Evolutionary conservation across 1,139 yeast genomes (phyloP).

Genomic region (Saccharomycopsis phalli): DNA sequence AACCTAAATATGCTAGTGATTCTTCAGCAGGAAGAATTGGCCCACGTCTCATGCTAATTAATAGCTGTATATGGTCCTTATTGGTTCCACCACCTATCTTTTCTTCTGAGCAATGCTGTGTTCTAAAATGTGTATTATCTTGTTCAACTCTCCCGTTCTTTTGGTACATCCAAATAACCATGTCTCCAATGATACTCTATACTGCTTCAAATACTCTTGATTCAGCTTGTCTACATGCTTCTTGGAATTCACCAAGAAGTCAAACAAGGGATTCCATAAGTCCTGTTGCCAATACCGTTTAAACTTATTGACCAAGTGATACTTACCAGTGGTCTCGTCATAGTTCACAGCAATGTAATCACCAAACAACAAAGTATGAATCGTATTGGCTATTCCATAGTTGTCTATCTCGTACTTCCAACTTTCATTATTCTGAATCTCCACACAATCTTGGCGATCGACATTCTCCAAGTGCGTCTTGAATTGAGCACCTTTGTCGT

Average conservation of each 20-base stretch:
- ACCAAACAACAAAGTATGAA: conserved; percentile 69
- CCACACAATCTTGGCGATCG: conserved; percentile 61
- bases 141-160: too few relatives aligned
- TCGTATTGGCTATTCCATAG: conserved; percentile 69
- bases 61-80: too few relatives aligned
- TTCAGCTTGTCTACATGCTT: conserved; percentile 31
- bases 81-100: too few relatives aligned
- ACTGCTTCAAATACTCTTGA: conserved; percentile 26
- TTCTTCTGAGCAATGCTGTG: too few relatives aligned
- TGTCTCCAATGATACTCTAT: conserved; percentile 36
- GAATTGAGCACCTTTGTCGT: conserved; percentile 46
- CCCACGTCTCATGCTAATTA: too few relatives aligned
- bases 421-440: conserved; percentile 50
- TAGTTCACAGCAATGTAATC: conserved; percentile 38
- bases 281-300: conserved; percentile 75
- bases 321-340: conserved; percentile 24
- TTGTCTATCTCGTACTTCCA: conserved; percentile 87
- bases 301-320: conserved; percentile 37
- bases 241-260: conserved; percentile 52
- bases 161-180: too few relatives aligned
- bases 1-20: too few relatives aligned
- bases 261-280: conserved; percentile 65
- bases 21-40: too few relatives aligned
- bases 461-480: conserved; percentile 47
- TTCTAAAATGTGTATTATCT: too few relatives aligned